Evolutionary conservation across 2,329 filamentous ascomycete species (phyloP), one percentile per base, ranked within the genome.

Genomic region (Trichoderma aggressivum): DNA sequence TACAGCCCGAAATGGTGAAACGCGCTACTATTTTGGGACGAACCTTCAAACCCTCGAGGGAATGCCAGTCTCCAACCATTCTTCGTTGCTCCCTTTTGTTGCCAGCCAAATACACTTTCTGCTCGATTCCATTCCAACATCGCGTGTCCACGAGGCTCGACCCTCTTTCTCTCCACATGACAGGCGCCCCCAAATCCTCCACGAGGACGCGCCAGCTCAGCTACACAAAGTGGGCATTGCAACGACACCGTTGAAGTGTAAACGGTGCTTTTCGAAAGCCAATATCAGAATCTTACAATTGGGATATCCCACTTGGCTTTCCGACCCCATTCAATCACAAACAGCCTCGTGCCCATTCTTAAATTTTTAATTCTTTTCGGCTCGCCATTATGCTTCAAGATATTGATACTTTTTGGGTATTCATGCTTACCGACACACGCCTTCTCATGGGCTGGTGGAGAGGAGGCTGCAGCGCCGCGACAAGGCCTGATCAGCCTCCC

Each of bases 1-100:
- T 53, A 55, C 43, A 32, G 56, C n/a, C 43, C 16, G 28, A 53
- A 24, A 58, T 63, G 47, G 59, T 70, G 68, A 70, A 70, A 70
- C 68, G 53, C 60, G 32, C 68, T 47, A 70, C 60, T 56, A 34
- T 64, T 50, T 47, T 58, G 32, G 60, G 67, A 26, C 21, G 26
- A 70, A 70, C 21, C 68, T 30, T 59, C 64, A 28, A 28, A 50
- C 28, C 21, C 56, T 36, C 28, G 65, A 69, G 56, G 56, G 43
- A 69, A 62, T 69, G 66, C 26, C 64, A 59, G 55, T n/a, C 64
- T 36, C 24, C 18, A 36, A 36, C 12, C 34, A 16, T 39, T n/a
- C n/a, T n/a, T n/a, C n/a, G n/a, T n/a, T n/a, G n/a, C n/a, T n/a
- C n/a, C n/a, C n/a, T n/a, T n/a, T n/a, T n/a, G n/a, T n/a, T n/a